Percentiles rank a stretch among this genome's conserved stretches.
Conservation (phyloP, 768 basidiomycete species). For the Vararia minispora region DNA sequence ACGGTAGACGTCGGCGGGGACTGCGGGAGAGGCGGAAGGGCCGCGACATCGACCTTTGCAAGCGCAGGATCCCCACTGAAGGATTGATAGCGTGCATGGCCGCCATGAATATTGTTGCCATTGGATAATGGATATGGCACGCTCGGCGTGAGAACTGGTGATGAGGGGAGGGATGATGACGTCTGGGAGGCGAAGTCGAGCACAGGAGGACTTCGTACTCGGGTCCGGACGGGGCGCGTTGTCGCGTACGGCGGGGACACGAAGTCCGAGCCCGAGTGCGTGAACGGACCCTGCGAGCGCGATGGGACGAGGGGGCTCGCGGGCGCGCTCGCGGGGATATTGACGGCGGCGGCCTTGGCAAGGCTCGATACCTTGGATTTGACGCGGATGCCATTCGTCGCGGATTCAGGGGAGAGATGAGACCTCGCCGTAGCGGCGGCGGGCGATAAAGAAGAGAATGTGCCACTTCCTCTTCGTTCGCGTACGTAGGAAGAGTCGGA, state of each 20-base stretch:
- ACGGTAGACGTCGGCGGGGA: constrained; percentile 64
- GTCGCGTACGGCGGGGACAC: constrained; percentile 10
- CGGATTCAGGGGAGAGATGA: constrained; percentile 6
- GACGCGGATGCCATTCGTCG: constrained; percentile 24
- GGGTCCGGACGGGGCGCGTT: constrained; percentile 21
- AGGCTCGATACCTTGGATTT: constrained; percentile 52
- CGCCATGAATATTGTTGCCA: too few species aligned
- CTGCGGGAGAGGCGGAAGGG: constrained; percentile 51
- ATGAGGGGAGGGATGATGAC: constrained; percentile 25
- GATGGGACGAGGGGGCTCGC: background rate
- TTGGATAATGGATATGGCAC: too few species aligned
- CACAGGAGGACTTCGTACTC: constrained; percentile 18
- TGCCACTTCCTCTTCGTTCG: constrained; percentile 17
- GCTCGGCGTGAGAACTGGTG: constrained; percentile 16
- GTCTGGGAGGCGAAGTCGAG: constrained; percentile 13
- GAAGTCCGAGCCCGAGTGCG: too few species aligned
- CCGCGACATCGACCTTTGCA: constrained; percentile 40
- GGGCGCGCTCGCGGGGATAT: constrained; percentile 4
- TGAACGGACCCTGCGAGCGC: background rate
- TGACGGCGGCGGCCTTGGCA: constrained; percentile 24
- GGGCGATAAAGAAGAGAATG: constrained; percentile 16
- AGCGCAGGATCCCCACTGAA: constrained; percentile 8
- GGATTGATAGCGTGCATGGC: constrained; percentile 17
- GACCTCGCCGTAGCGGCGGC: constrained; percentile 13
- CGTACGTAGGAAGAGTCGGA: constrained; percentile 10